Base-by-base conservation (phyloP, 2,329 filamentous ascomycete species). In the Colletotrichum tamarilloi region DNA sequence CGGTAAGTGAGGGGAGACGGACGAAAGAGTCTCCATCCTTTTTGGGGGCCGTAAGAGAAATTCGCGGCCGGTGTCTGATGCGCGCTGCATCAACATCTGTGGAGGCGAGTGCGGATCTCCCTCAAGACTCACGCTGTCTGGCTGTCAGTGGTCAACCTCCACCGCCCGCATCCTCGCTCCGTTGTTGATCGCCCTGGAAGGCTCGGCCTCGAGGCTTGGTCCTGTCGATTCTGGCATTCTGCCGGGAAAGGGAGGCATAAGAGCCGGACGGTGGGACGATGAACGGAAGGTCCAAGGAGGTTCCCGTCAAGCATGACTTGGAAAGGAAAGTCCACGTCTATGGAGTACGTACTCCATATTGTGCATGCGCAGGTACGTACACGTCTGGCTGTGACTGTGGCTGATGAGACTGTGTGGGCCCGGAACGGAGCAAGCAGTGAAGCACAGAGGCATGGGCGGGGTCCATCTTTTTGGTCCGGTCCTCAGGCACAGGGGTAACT, bases 11-110 rank as follows among this genome's bases (percentile, higher is more conserved):
- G 42, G 42, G 42, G 42, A 30, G 38, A 8, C 32, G 7, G 30
- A 3, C 30, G 16, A 28, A 26, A 22, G 19, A 53, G 46, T 52
- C 53, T 32, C 70, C 67, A 65, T 60, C 42, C n/a, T 53, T 70
- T 56, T 73, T 70, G 70, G 70, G 70, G 67, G 70, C 67, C 26
- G 67, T 35, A 32, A 57, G 53, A 56, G 22, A 49, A 65, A 56
- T 28, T 24, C 53, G 22, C 22, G 12, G 26, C 53, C 53, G 49
- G 46, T 19, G 68, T 53, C 42, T 38, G 62, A 52, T 32, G 46
- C 42, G 35, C 64, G 57, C 46, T 58, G 59, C 69, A 68, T 69
- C 69, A 59, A 26, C 42, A 49, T 57, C 52, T 63, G 53, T 63
- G 59, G 65, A 72, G 22, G 65, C 52, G n/a, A 55, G 30, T 38